Evolutionary conservation across 2,329 filamentous ascomycete genomes (phyloP).

Genomic region (Simplicillium aogashimaense): DNA sequence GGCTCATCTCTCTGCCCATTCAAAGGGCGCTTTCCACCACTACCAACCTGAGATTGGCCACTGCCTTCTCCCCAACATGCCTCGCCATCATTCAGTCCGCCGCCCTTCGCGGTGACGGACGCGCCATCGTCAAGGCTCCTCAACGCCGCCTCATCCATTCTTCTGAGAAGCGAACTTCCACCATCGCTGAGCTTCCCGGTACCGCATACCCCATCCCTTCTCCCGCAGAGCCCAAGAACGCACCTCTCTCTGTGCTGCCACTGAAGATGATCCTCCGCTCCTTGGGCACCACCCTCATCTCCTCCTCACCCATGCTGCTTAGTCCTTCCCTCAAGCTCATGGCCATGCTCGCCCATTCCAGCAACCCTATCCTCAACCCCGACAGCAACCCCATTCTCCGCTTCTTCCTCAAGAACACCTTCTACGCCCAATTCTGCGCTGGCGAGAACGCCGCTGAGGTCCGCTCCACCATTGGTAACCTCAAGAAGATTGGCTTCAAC

Average conservation of each 20-base stretch:
- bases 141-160: constrained; percentile 22
- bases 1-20: constrained; percentile 11
- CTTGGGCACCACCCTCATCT: constrained; percentile 58
- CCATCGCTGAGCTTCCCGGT: constrained; percentile 18
- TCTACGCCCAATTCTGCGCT: constrained; percentile 87
- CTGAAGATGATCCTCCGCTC: constrained; percentile 58
- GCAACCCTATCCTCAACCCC: constrained; percentile 56
- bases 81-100: constrained; percentile 6
- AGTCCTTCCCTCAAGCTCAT: constrained; percentile 60
- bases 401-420: constrained; percentile 65
- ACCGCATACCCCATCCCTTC: constrained; percentile 16
- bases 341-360: constrained; percentile 58
- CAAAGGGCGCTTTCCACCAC: constrained; percentile 5
- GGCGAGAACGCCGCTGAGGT: constrained; percentile 67
- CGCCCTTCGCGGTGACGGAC: neutral
- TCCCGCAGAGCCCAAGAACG: constrained; percentile 16
- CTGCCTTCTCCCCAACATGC: constrained; percentile 7
- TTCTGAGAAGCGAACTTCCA: constrained; percentile 24
- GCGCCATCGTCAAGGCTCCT: constrained; percentile 4
- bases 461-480: constrained; percentile 46
- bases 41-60: neutral
- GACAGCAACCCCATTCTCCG: constrained; percentile 66
- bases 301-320: constrained; percentile 60
- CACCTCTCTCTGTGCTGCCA: constrained; percentile 57
- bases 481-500: constrained; percentile 68